Evolutionary conservation across 306 rosid species (phyloP), one percentile per base, ranked within the genome.

Genomic region (Vigna trinervia): DNA sequence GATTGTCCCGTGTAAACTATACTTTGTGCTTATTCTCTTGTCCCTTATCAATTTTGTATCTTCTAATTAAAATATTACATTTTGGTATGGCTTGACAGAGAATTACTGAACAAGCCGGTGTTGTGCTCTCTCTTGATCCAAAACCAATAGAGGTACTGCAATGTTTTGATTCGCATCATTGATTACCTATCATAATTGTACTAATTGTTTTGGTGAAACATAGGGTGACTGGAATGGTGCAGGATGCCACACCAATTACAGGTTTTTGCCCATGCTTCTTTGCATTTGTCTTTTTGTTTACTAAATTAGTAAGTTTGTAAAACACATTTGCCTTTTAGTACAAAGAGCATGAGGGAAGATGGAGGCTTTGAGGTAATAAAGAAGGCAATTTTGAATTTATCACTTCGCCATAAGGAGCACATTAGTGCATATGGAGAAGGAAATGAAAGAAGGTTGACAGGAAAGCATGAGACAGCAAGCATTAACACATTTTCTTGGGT

Each of bases 221-320:
- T 86, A 96, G 99, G 99, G 99, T 83, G 98, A 96, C 78, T 96
- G 98, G 99, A 96, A 96, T 69, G 98, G 99, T 72, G 99, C 99
- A 20, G 98, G 99, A 78, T 86, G 92, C 86, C 99, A 96, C 93
- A 93, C 98, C 86, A 96, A 96, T 82, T 96, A 71, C 90, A 96
- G 99, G 99, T 96, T 82, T 34, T 76, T 73, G 54, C 12, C 23
- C 74, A 43, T 23, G 12, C 48, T 34, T 81, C 32, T 59, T 71
- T 74, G 53, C 59, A 60, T 58, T 26, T 48, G 56, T 73, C 66
- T 17, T 65, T 5, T 51, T 66, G 34, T 39, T 67, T 60, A 11
- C 77, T 41, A 66, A 65, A 58, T 70, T 30, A 79, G 32, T 36
- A 34, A 50, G 51, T 43, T 79, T 39, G 58, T 71, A 62, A 39